Conservation (phyloP, 805 yeast genomes). For the Danielozyma ontarioensis region DNA sequence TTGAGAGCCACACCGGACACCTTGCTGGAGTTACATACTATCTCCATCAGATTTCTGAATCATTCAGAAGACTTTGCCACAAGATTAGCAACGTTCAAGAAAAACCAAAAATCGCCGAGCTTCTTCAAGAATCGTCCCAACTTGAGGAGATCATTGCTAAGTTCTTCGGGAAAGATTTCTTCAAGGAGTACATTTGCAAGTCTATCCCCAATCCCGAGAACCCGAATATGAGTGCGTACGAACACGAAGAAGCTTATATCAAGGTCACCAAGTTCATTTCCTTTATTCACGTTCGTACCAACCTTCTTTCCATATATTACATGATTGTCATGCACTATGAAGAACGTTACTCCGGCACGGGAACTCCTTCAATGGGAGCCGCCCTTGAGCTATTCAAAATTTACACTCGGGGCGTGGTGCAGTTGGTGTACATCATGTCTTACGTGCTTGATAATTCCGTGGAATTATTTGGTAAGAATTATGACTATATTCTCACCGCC, state of each 20-base stretch:
- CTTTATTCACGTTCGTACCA: constrained; percentile 35
- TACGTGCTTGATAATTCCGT: constrained; percentile 38
- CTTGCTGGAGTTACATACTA: constrained; percentile 6
- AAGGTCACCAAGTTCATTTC: constrained; percentile 31
- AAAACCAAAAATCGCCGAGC: constrained; percentile 30
- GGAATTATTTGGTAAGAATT: constrained; percentile 35
- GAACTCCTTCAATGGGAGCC: constrained; percentile 28
- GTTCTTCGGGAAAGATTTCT: constrained; percentile 38
- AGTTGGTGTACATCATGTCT: constrained; percentile 38
- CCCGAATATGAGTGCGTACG: constrained; percentile 11
- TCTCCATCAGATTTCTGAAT: constrained; percentile 14
- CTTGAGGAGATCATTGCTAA: constrained; percentile 31
- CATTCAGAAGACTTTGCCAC: constrained; percentile 24
- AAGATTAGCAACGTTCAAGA: constrained; percentile 20
- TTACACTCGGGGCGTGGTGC: constrained; percentile 36
- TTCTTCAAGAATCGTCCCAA: constrained; percentile 29
- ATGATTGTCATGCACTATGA: constrained; percentile 39
- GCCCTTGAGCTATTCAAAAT: constrained; percentile 40
- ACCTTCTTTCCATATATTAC: constrained; percentile 35
- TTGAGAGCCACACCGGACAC: constrained; percentile 11
- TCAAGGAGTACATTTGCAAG: constrained; percentile 31
- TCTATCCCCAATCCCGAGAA: constrained; percentile 12
- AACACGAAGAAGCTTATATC: constrained; percentile 23
- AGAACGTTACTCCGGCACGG: constrained; percentile 20
- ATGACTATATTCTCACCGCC: constrained; percentile 33